Evolutionary conservation across 2,329 filamentous ascomycete genomes (phyloP), one percentile per base, ranked within the genome.

Genomic region (Apiospora arundinis): DNA sequence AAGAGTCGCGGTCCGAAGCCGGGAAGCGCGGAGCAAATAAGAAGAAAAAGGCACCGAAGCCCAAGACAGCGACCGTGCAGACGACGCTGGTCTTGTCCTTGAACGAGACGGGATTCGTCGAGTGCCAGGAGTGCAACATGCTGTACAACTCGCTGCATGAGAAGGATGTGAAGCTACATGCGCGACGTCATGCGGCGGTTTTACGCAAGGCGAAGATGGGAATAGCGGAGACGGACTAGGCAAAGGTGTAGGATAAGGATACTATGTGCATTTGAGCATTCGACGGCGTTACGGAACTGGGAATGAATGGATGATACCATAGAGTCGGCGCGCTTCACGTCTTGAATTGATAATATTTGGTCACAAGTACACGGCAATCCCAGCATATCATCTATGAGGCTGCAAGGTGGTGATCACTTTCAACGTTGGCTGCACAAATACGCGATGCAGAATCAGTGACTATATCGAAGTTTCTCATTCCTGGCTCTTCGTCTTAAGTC

Each of bases 71-170:
- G 1, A 76, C 79, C 25, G 78, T 83, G 3, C 84, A 86, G 74
- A 85, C 81, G 0, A 85, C 83, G 0, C 72, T 86, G 28, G 84
- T 80, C 68, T 78, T 85, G 6, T 79, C 83, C 0, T 71, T 80
- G 40, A 75, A 77, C n/a, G 78, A 82, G 60, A 74, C 79, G 68
- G 80, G 74, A 1, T 84, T 85, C 72, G 79, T 77, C 1, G 81
- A 85, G 70, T 85, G 84, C 73, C 81, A 78, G 44, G 81, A 82
- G 40, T 86, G 84, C 72, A 80, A 81, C 37, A 82, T 84, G 70
- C 71, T 86, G 60, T 86, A 85, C 73, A 85, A 86, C 69, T 82
- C 83, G 5, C 75, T 84, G 52, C 83, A 86, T 73, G 80, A 82
- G 46, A 80, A 83, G 69, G 84, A 86, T 72, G 80, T 80, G 23